Conservation (phyloP, 768 basidiomycete species). For the Calocybe indica region DNA sequence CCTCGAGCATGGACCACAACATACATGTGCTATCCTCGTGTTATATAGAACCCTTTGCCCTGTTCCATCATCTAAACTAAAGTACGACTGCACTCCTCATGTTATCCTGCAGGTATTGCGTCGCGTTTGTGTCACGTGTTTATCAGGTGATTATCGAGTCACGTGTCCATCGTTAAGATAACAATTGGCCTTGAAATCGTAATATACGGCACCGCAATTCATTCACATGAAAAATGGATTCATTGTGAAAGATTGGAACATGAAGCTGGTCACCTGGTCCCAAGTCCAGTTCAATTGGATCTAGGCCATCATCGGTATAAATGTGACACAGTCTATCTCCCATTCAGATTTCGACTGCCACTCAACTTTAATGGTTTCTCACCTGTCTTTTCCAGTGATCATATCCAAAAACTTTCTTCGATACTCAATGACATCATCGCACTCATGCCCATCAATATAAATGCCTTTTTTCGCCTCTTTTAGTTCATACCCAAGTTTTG, state of each 20-base stretch:
- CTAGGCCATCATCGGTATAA: not conserved
- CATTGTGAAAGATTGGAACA: not conserved
- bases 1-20: too few relatives aligned
- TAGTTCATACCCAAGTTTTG: constrained; percentile 5
- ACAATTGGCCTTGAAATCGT: too few relatives aligned
- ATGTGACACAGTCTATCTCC: not conserved
- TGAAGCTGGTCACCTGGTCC: not conserved
- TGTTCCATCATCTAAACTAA: too few relatives aligned
- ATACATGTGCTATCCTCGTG: too few relatives aligned
- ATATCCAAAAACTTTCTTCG: constrained; percentile 8
- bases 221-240: not conserved
- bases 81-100: too few relatives aligned
- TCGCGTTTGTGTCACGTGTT: too few relatives aligned
- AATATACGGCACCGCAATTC: not conserved
- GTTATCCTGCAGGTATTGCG: too few relatives aligned
- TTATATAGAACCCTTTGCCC: too few relatives aligned
- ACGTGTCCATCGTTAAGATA: too few relatives aligned
- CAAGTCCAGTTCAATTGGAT: not conserved
- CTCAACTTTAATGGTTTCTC: not conserved
- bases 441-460: constrained; percentile 23
- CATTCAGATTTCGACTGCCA: not conserved
- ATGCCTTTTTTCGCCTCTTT: constrained; percentile 13
- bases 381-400: constrained; percentile 4
- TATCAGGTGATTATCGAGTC: too few relatives aligned
- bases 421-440: constrained; percentile 21